Base-by-base conservation (phyloP, 2,329 filamentous ascomycete genomes). In the Capronia coronata region DNA sequence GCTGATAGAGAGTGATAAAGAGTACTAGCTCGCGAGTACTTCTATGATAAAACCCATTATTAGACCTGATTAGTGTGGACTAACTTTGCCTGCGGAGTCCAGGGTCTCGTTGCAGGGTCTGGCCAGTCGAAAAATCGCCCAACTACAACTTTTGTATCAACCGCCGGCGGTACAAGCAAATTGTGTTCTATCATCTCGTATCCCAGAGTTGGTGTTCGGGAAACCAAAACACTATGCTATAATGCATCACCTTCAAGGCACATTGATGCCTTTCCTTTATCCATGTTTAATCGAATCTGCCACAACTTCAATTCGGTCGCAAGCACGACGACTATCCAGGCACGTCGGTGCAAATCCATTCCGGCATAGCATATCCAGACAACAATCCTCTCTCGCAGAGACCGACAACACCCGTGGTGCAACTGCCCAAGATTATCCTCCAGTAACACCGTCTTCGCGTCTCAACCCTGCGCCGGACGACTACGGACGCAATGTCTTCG, bases 401-500 rank as follows among this genome's bases (percentile, higher is more conserved):
- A 58, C 55, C 49, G 59, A 61, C 54, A 51, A 23, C 34, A 52
- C 50, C 53, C 45, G 48, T 13, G 42, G 41, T 22, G 30, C 49
- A 14, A 34, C 49, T 9, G 52, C 52, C 11, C 40, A 51, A 34
- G 54, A 55, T 14, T 49, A 56, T 14, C 43, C 57, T 25, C 25
- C 58, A 22, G 49, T 63, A 18, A 14, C 43, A 21, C 52, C 54
- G 50, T 62, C 52, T 19, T 46, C 52, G 3, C 84, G 83, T 56
- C 78, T 96, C 16, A 86, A 95, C 65, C 91, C 91, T 2, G 65
- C 79, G 0, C 88, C 90, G 0, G 84, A 88, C 62, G 88, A 95
- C 67, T 97, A 94, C 68, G 79, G 86, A 13, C 75, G 83, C 25
- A 81, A 87, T 2, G 84, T 83, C 38, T 98, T 98, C 64, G 83